These are phyloP conservation scores for Meredithiella fracta DNA, from an alignment of 2,329 filamentous ascomycete genomes.

Conservation along the genomic window DNA sequence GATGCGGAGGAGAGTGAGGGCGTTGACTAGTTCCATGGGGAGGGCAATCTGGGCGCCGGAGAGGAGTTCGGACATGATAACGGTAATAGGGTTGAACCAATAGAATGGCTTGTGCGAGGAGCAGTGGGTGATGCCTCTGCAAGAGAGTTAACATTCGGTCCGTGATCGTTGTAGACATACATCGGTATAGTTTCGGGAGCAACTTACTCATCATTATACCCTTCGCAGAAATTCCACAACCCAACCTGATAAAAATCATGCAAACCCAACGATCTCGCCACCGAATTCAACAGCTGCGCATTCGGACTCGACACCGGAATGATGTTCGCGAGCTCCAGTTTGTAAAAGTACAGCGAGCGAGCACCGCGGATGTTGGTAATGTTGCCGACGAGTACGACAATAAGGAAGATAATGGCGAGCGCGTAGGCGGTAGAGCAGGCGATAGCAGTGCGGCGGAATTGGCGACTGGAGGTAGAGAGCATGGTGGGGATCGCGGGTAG, in stretches of 20 bases:
- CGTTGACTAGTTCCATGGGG: constrained; percentile 54
- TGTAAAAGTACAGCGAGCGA: constrained; percentile 65
- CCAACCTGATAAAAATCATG: constrained; percentile 93
- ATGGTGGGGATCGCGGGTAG: background rate
- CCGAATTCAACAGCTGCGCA: constrained; percentile 64
- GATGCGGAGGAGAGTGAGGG: constrained; percentile 56
- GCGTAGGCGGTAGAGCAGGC: constrained; percentile 55
- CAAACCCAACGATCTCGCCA: constrained; percentile 69
- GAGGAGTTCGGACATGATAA: constrained; percentile 65
- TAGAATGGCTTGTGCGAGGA: constrained; percentile 54
- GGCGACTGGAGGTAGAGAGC: constrained; percentile 9
- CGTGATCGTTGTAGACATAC: background rate
- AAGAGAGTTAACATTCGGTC: too few species aligned
- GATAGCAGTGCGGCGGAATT: constrained; percentile 42
- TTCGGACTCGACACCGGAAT: constrained; percentile 58
- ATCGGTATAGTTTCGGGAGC: background rate
- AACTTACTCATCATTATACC: constrained; percentile 48
- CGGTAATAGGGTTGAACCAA: constrained; percentile 82
- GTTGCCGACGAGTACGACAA: constrained; percentile 66
- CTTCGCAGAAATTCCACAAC: constrained; percentile 84
- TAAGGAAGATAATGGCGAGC: constrained; percentile 58
- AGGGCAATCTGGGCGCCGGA: constrained; percentile 69
- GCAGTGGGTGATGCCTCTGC: constrained; percentile 60
- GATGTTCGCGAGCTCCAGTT: constrained; percentile 67
- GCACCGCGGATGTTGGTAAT: constrained; percentile 45